Evolutionary conservation across 306 rosid species (phyloP).

Genomic region (Casuarina cunninghamiana): DNA sequence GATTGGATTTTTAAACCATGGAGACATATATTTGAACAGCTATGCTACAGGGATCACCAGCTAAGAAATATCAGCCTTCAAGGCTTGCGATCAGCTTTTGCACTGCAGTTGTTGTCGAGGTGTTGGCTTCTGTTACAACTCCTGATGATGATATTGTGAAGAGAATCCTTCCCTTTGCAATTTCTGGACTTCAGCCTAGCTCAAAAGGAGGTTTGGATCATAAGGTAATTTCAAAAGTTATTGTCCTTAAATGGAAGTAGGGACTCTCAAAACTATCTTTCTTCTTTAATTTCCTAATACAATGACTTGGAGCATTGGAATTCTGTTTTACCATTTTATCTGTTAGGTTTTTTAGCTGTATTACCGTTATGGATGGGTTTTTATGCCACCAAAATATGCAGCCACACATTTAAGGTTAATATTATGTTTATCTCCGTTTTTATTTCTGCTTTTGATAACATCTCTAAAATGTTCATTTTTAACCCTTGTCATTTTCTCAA

Average conservation of each 20-base stretch:
- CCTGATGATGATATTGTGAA: constrained; percentile 61
- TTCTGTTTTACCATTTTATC: not conserved
- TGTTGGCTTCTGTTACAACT: constrained; percentile 61
- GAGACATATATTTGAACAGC: constrained; percentile 14
- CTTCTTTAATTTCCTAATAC: not conserved
- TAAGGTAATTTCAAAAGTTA: constrained; percentile 56
- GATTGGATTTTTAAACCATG: constrained; percentile 21
- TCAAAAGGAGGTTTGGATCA: constrained; percentile 57
- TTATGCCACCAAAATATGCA: not conserved
- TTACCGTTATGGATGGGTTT: not conserved
- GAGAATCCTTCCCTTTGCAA: constrained; percentile 70
- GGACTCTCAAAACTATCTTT: not conserved
- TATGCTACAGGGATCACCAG: constrained; percentile 60
- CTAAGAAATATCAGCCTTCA: constrained; percentile 72
- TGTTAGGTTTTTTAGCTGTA: not conserved
- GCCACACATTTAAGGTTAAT: not conserved
- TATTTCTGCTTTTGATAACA: too few species aligned
- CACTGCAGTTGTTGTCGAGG: constrained; percentile 84
- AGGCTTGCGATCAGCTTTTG: constrained; percentile 64
- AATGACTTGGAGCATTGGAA: not conserved
- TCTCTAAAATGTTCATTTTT: too few species aligned
- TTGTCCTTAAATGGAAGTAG: constrained; percentile 5
- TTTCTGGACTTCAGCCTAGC: constrained; percentile 70
- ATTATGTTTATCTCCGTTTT: not conserved
- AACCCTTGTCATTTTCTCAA: not conserved